Evolutionary conservation across 2,329 filamentous ascomycete genomes (phyloP), one percentile per base, ranked within the genome.

Genomic region (Fusarium chlamydosporum): DNA sequence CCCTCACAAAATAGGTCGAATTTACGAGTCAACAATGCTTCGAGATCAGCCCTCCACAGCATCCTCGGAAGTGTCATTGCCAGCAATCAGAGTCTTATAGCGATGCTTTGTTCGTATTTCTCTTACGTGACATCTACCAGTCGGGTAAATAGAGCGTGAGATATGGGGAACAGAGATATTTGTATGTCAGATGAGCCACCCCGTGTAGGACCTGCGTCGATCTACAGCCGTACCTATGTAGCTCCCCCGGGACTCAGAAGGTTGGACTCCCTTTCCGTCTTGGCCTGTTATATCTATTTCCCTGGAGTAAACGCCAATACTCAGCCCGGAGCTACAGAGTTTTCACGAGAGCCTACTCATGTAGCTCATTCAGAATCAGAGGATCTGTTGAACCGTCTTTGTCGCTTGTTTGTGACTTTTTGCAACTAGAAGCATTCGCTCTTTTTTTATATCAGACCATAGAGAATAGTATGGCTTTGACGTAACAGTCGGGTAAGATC

Each of bases 141-240:
- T 50, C 16, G 47, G 47, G 20, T 50, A 38, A 38, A 37, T 50
- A 8, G 23, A 38, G 23, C 18, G 5, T 23, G 20, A 41, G 38
- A 16, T 23, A 20, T 7, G 29, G 7, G 7, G 29, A 8, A 29
- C 29, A 4, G 11, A 16, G 8, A 16, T 6, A 0, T 7, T 26
- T 1, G 23, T 27, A 27, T 26, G 34, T 18, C 23, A 15, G 34
- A 27, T 50, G 33, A 50, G 47, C 20, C 12, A 18, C 12, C 13
- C 12, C 33, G n/a, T 3, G 4, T n/a, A 13, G 47, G 47, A 50
- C 47, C 47, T 50, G 47, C 47, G n/a, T 50, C 23, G 47, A 50
- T 50, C 47, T 37, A 38, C 43, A 6, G 15, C 20, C 33, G 16
- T 1, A 15, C 16, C 40, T 6, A 35, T 29, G 7, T 11, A 29